Evolutionary conservation across 164 flowering plant species (phyloP).

Genomic region (Cinnamomum micranthum): DNA sequence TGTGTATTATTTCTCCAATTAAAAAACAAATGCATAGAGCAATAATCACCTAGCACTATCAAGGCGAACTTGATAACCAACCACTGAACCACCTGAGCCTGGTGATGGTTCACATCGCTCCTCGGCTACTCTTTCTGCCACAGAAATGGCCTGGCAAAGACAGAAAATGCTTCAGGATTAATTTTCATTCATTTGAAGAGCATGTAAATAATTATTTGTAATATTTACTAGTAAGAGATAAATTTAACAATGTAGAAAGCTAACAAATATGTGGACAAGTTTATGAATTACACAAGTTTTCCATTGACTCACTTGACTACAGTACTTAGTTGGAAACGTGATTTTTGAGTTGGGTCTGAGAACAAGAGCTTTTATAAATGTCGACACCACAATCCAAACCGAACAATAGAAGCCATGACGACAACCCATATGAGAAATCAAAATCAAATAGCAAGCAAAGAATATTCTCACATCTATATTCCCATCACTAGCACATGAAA

Average conservation of each 20-base stretch:
- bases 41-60: conserved; percentile 74
- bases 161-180: neutral
- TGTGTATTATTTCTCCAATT: neutral
- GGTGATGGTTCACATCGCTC: conserved; percentile 88
- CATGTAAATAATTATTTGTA: neutral
- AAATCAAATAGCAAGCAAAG: neutral
- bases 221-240: neutral
- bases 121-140: conserved; percentile 89
- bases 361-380: no score
- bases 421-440: no score
- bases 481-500: neutral
- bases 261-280: no score
- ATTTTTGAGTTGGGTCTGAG: no score
- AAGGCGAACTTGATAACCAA: conserved; percentile 97
- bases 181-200: neutral
- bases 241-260: neutral
- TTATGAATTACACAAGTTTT: no score
- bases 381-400: no score
- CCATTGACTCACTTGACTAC: no score
- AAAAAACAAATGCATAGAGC: neutral
- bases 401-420: no score
- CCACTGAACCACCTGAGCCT: conserved; percentile 74
- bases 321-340: no score
- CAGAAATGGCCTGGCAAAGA: conserved; percentile 72
- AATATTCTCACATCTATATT: neutral